Conservation (phyloP, 139 green algal species). For the Picochlorum sp. region DNA sequence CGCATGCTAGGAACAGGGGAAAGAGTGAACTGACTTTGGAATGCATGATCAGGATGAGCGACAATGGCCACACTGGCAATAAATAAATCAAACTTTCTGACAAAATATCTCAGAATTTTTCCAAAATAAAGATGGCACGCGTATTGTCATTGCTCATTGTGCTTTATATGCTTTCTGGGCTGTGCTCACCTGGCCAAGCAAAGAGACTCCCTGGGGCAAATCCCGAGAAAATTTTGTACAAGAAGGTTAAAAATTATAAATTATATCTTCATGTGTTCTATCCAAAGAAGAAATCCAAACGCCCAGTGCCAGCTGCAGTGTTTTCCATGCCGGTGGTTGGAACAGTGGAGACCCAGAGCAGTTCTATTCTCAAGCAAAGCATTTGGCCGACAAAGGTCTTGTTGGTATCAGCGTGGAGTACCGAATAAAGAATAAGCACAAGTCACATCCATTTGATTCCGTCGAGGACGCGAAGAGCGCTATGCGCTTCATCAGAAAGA, state of each 20-base stretch:
- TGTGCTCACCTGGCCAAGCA: too few species aligned
- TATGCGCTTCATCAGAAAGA: slow-evolving; percentile 1
- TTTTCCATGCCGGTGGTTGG: slow-evolving; percentile 4
- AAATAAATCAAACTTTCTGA: too few species aligned
- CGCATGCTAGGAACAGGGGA: too few species aligned
- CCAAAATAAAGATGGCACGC: too few species aligned
- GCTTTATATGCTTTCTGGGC: too few species aligned
- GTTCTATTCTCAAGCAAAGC: neutral
- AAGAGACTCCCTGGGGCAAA: too few species aligned
- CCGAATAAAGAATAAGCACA: neutral
- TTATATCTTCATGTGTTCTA: neutral
- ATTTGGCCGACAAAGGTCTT: neutral
- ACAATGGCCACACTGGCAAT: too few species aligned
- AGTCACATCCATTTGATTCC: neutral
- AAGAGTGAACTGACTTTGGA: too few species aligned
- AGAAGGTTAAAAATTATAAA: neutral
- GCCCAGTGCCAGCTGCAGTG: neutral
- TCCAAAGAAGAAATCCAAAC: neutral
- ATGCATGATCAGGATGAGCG: too few species aligned
- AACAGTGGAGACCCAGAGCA: neutral
- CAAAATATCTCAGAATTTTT: too few species aligned
- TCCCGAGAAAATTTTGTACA: neutral
- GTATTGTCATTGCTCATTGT: too few species aligned
- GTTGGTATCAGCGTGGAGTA: neutral
- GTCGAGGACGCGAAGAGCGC: neutral